phyloP scores from a whole-genome alignment of 1,284 basidiomycete genomes.

The Cutaneotrichosporon arboriforme region DNA sequence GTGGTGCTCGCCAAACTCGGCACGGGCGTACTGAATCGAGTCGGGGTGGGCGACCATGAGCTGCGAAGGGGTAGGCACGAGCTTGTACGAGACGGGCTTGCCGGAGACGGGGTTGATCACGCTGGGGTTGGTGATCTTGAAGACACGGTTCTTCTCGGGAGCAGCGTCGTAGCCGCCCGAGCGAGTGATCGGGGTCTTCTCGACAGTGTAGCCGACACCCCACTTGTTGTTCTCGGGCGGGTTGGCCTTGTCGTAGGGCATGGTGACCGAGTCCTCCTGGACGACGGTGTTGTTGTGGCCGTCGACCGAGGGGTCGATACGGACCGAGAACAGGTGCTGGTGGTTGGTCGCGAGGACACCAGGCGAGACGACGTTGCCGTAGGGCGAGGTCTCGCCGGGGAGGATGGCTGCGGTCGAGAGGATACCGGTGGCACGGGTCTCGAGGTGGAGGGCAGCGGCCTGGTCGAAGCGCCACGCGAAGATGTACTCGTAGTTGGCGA shows the following conservation, averaged over 20 bases:
- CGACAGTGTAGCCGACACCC: conserved; percentile 41
- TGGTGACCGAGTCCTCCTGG: conserved; percentile 44
- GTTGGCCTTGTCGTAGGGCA: conserved; percentile 34
- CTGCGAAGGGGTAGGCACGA: conserved; percentile 44
- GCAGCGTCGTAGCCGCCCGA: conserved; percentile 41
- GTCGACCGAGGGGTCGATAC: conserved; percentile 40
- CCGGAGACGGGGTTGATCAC: conserved; percentile 42
- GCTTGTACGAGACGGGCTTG: conserved; percentile 47
- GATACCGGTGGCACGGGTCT: conserved; percentile 50
- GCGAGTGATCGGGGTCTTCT: conserved; percentile 39
- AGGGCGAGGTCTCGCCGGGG: conserved; percentile 44
- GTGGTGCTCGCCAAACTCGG: conserved; percentile 47
- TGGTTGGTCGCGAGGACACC: conserved; percentile 48
- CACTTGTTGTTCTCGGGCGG: conserved; percentile 38
- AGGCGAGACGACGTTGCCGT: conserved; percentile 47
- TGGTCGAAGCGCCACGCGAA: conserved; percentile 48
- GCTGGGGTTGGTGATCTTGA: conserved; percentile 47
- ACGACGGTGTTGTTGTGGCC: conserved; percentile 47
- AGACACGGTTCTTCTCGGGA: conserved; percentile 37
- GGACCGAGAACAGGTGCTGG: conserved; percentile 49
- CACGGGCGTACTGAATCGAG: conserved; percentile 39
- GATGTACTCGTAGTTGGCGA: conserved; percentile 43
- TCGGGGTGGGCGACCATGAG: conserved; percentile 46
- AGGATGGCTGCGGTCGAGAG: conserved; percentile 46
- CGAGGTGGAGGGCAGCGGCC: conserved; percentile 48